A percentile compares a stretch with the other conserved stretches of the same genome.
These are phyloP conservation scores for Kodamaea anthophila DNA, from an alignment of 1,139 yeast genomes.

Conservation along the genomic window DNA sequence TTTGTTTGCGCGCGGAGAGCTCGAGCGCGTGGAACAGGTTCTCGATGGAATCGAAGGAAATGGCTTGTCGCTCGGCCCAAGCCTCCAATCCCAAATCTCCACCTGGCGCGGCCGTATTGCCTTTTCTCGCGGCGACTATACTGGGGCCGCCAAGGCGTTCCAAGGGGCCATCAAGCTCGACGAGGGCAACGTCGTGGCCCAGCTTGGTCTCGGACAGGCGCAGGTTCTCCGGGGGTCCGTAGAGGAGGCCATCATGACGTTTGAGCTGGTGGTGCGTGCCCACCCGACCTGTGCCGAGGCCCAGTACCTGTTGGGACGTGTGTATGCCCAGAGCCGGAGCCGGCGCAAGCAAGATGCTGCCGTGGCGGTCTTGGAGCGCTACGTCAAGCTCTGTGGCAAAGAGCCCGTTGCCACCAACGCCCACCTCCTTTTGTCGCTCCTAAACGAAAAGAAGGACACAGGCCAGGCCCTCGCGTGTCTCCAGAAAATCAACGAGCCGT, in stretches of 20 bases:
- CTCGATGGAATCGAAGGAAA: conserved; percentile 32
- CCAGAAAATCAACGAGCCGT: conserved; percentile 50
- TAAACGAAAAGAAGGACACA: conserved; percentile 60
- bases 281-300: conserved; percentile 73
- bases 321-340: conserved; percentile 48
- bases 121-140: conserved; percentile 53
- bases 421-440: conserved; percentile 56
- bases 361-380: conserved; percentile 63
- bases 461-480: conserved; percentile 54
- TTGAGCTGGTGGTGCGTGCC: conserved; percentile 65
- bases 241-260: conserved; percentile 82
- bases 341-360: conserved; percentile 42
- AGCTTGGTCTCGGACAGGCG: conserved; percentile 82
- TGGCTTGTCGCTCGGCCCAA: conserved; percentile 15
- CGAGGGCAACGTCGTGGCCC: conserved; percentile 60
- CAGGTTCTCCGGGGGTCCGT: conserved; percentile 67
- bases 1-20: conserved; percentile 56
- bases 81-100: conserved; percentile 57
- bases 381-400: conserved; percentile 54
- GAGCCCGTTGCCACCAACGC: conserved; percentile 71
- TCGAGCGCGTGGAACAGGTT: conserved; percentile 51
- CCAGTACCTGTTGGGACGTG: conserved; percentile 65
- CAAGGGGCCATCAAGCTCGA: conserved; percentile 64
- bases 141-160: conserved; percentile 66
- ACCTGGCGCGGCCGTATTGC: conserved; percentile 84